phyloP scores from a whole-genome alignment of 768 basidiomycete genomes.

The Lactarius evosmus region DNA sequence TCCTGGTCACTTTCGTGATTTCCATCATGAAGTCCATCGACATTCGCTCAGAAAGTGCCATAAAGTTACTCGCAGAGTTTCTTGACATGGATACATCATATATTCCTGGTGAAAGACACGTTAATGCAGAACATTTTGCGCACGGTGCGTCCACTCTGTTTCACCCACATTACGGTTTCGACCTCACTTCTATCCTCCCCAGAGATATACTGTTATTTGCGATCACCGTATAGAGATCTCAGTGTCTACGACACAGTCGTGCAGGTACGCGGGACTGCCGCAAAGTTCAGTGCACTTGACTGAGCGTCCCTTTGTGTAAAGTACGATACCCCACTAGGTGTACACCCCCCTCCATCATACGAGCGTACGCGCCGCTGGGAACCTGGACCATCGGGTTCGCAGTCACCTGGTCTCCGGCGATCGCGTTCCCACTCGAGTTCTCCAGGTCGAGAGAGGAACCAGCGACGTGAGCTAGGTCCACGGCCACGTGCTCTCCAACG shows the following conservation, averaged over 20 bases:
- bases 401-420: constrained; percentile 30
- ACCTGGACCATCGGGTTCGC: constrained; percentile 24
- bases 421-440: constrained; percentile 23
- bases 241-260: constrained; percentile 75
- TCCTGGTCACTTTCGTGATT: constrained; percentile 83
- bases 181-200: constrained; percentile 3
- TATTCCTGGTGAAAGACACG: constrained; percentile 50
- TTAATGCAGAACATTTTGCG: constrained; percentile 89
- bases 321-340: constrained; percentile 55
- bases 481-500: not conserved
- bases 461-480: not conserved
- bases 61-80: constrained; percentile 83
- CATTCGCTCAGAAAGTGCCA: constrained; percentile 84
- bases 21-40: constrained; percentile 92
- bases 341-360: constrained; percentile 37
- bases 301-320: constrained; percentile 32
- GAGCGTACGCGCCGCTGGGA: constrained; percentile 35
- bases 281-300: not conserved
- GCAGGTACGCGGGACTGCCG: constrained; percentile 50
- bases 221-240: constrained; percentile 86
- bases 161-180: not conserved
- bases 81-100: constrained; percentile 72
- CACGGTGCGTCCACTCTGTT: constrained; percentile 58
- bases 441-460: not conserved
- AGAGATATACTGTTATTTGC: constrained; percentile 88